Evolutionary conservation across 768 basidiomycete genomes (phyloP).

Genomic region (Russula griseocarnosa): DNA sequence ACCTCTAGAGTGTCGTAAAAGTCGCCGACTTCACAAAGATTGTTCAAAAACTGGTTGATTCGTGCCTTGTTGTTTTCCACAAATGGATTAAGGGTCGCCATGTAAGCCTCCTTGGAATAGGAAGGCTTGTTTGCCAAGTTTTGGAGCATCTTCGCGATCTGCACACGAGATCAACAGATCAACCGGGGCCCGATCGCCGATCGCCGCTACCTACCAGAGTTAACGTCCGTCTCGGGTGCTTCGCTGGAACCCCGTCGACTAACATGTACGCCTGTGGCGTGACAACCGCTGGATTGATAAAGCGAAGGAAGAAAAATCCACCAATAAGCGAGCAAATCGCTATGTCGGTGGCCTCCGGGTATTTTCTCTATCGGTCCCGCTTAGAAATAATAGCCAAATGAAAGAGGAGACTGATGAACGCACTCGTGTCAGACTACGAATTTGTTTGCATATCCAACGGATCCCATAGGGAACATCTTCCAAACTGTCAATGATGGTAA

Average conservation of each 20-base stretch:
- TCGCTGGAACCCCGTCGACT: conserved; percentile 95
- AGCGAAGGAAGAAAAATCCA: conserved; percentile 99
- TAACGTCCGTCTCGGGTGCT: conserved; percentile 93
- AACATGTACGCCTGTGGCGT: conserved; percentile 99
- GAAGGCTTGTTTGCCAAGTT: conserved; percentile 99
- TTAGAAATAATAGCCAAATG: background rate
- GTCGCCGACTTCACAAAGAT: conserved; percentile 96
- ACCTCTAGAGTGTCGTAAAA: conserved; percentile 99
- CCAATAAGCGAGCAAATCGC: conserved; percentile 98
- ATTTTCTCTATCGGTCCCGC: conserved; percentile 69
- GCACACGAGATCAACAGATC: background rate
- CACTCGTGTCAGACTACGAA: conserved; percentile 91
- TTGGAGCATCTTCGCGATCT: conserved; percentile 99
- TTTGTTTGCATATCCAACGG: conserved; percentile 99
- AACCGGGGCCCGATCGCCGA: background rate
- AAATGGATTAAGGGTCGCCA: conserved; percentile 97
- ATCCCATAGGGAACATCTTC: conserved; percentile 99
- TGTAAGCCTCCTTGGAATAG: conserved; percentile 96
- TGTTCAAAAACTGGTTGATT: conserved; percentile 96
- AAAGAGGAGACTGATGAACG: conserved; percentile 31
- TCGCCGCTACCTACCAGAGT: conserved; percentile 56
- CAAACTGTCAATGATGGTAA: conserved; percentile 97
- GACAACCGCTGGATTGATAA: conserved; percentile 99
- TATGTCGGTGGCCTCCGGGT: conserved; percentile 97
- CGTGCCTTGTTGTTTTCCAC: conserved; percentile 98